Evolutionary conservation across 305 asterid species (phyloP), one percentile per base, ranked within the genome.

Genomic region (Fraxinus ornus): DNA sequence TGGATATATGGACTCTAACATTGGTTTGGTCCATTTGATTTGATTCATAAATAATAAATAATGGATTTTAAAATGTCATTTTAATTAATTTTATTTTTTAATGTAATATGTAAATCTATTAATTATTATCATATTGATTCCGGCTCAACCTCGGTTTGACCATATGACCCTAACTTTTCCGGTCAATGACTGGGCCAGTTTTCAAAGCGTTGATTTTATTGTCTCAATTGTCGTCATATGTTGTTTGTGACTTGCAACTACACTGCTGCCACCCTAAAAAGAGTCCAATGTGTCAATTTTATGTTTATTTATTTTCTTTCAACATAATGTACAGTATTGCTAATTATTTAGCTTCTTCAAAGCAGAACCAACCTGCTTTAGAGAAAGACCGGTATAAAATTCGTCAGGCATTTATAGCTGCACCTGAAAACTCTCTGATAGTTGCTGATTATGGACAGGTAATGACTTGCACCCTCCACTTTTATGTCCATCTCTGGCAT

Each of bases 391-490:
- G 98, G 62, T 97, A 97, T 88, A 97, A 95, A 94, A 95, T 97
- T 79, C 98, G 99, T 78, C 95, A 94, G 88, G 98, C 97, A 78
- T 97, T 97, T 88, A 85, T 93, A 76, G 98, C 98, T 83, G 95
- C 97, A 82, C 93, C 98, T 52, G 99, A 98, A 47, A 97, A 94
- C 89, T 93, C 98, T 68, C 87, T 95, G 75, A 90, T 94, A 85
- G 99, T 97, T 77, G 98, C 99, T 79, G 99, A 97, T 88, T 96
- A 96, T 82, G 99, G 99, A 78, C 98, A 96, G 95, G 99, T 93
- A 88, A 89, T 81, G 21, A 78, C 77, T 75, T n/a, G 15, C 72
- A 10, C 60, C 70, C 81, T 81, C 49, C 64, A 36, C 39, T 10
- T 77, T 79, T 21, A 39, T 52, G 78, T 76, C 41, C 35, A 6